phyloP scores from a whole-genome alignment of 2,329 filamentous ascomycete genomes.

The Mycosphaerella sp. region DNA sequence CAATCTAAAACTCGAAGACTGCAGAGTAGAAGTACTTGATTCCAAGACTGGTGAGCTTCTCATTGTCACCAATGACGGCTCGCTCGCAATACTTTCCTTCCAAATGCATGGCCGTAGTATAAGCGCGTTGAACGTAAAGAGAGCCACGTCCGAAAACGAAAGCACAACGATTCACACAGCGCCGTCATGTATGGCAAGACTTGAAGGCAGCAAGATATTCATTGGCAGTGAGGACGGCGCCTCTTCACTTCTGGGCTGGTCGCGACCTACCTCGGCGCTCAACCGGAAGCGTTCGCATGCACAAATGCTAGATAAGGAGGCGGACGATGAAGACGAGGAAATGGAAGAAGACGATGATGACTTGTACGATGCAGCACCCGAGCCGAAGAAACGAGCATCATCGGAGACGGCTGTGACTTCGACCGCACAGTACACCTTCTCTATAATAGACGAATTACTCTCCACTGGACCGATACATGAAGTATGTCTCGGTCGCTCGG shows the following conservation, averaged over 20 bases:
- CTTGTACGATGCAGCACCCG: conserved; percentile 55
- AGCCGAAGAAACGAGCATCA: conserved; percentile 36
- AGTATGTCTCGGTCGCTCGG: conserved; percentile 58
- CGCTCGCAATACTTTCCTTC: conserved; percentile 70
- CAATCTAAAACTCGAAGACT: conserved; percentile 72
- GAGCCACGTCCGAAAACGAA: conserved; percentile 57
- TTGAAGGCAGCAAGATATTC: conserved; percentile 68
- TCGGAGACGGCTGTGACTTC: conserved; percentile 40
- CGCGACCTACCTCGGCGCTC: conserved; percentile 54
- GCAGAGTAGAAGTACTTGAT: conserved; percentile 68
- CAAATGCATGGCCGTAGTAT: conserved; percentile 85
- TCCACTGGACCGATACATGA: conserved; percentile 76
- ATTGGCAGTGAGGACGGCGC: conserved; percentile 79
- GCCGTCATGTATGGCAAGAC: conserved; percentile 61
- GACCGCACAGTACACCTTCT: conserved; percentile 58
- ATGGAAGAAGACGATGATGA: conserved; percentile 54
- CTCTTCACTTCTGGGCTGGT: conserved; percentile 75
- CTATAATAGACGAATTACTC: conserved; percentile 66
- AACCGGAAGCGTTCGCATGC: conserved; percentile 59
- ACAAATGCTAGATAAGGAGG: conserved; percentile 50
- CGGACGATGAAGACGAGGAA: conserved; percentile 54
- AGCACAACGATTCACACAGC: conserved; percentile 55
- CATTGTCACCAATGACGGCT: conserved; percentile 70
- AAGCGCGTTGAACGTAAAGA: conserved; percentile 70
- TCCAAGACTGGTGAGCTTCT: conserved; percentile 74